Conservation (phyloP, 2,329 filamentous ascomycete species). For the Cladosporium sp. region DNA sequence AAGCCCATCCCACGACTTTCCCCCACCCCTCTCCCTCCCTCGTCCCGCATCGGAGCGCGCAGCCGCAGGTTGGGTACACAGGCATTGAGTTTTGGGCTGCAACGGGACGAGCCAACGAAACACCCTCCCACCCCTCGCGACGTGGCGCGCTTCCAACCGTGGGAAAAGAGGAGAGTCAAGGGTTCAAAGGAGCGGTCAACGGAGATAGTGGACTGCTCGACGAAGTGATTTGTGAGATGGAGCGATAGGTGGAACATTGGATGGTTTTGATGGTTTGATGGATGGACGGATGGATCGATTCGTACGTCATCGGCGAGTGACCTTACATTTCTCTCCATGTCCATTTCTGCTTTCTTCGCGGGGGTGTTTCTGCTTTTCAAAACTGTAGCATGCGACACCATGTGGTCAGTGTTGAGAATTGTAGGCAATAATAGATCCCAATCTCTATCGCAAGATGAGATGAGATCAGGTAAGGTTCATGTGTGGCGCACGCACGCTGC, state of each 20-base stretch:
- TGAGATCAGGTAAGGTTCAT: neutral
- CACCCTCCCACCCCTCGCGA: neutral
- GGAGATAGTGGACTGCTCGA: neutral
- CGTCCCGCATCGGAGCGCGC: neutral
- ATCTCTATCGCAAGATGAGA: too few relatives aligned
- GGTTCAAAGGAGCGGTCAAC: conserved; percentile 11
- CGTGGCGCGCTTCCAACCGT: conserved; percentile 1
- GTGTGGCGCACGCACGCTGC: neutral
- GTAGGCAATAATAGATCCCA: too few relatives aligned
- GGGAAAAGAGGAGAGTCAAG: neutral
- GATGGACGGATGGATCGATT: neutral
- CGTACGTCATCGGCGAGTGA: neutral
- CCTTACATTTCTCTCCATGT: neutral
- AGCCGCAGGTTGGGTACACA: conserved; percentile 6
- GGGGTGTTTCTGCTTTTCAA: neutral
- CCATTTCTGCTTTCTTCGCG: neutral
- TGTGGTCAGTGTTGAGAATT: too few relatives aligned
- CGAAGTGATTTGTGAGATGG: neutral
- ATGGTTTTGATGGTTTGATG: neutral
- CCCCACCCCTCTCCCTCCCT: neutral
- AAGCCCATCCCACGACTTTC: conserved; percentile 3
- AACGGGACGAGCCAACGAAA: conserved; percentile 7
- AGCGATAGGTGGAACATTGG: neutral
- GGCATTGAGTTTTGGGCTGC: conserved; percentile 12
- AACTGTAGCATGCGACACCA: too few relatives aligned